phyloP scores from a whole-genome alignment of 116 monocot species.

The Posidonia oceanica region DNA sequence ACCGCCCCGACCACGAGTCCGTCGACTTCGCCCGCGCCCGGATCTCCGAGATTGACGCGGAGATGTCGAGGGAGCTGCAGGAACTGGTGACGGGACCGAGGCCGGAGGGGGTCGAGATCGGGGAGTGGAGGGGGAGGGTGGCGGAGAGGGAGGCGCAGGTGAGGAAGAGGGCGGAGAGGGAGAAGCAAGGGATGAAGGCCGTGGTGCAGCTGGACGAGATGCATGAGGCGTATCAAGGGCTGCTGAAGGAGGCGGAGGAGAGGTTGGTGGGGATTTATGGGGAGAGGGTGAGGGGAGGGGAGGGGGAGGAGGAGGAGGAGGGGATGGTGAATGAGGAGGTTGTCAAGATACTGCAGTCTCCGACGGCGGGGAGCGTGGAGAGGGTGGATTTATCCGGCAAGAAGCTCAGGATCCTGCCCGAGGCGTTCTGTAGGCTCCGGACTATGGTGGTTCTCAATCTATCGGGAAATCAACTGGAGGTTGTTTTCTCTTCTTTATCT shows the following conservation, averaged over 20 bases:
- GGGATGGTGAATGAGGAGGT: conserved; percentile 34
- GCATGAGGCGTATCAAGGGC: conserved; percentile 47
- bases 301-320: conserved; percentile 3
- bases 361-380: conserved; percentile 20
- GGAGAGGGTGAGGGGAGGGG: background rate
- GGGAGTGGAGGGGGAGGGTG: background rate
- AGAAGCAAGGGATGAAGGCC: conserved; percentile 22
- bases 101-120: conserved; percentile 27
- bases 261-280: conserved; percentile 48
- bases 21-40: conserved; percentile 51
- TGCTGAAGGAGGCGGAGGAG: conserved; percentile 67
- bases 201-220: conserved; percentile 60
- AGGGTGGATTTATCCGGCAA: conserved; percentile 39
- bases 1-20: conserved; percentile 81
- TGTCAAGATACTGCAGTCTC: conserved; percentile 29
- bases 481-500: conserved; percentile 2
- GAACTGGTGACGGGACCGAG: conserved; percentile 15
- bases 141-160: conserved; percentile 27
- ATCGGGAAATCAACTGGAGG: conserved; percentile 60
- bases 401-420: conserved; percentile 40
- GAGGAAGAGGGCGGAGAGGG: conserved; percentile 26
- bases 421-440: conserved; percentile 41
- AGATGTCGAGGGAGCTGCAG: conserved; percentile 16
- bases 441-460: conserved; percentile 41
- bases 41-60: conserved; percentile 24